Evolutionary conservation across 2,329 filamentous ascomycete species (phyloP), one percentile per base, ranked within the genome.

Genomic region (Ophioceras dolichostomum): DNA sequence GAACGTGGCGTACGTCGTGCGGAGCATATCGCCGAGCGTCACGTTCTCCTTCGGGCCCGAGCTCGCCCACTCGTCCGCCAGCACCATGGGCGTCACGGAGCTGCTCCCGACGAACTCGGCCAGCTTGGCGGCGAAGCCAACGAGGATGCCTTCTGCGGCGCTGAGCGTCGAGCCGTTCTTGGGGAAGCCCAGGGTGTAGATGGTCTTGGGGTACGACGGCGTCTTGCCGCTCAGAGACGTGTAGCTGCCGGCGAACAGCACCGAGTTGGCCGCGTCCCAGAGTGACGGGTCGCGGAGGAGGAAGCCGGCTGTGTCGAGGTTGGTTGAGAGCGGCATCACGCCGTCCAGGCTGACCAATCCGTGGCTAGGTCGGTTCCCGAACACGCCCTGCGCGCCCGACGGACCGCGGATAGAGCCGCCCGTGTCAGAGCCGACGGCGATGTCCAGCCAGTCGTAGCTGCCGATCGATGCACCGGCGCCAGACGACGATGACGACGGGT

Each of bases 301-400:
- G 36, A 68, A 58, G 0, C 64, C 65, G 0, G 61, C 51, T 0
- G 65, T 70, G 36, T 70, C 67, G 13, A 67, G 52, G 0, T 51
- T 49, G 0, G 59, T 50, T 0, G 55, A 57, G 1, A 70, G 45
- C 1, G 66, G 62, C 42, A 67, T 54, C 4, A 61, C 62, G 3
- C 56, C 45, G n/a, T 62, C 59, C 0, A 68, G 49, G 0, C 44
- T 45, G 4, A 67, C 58, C 4, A 63, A 48, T 0, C 51, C 58
- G 5, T 62, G 58, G 32, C 57, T 59, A 0, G 65, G 65, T 0
- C 65, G 52, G 41, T 65, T 64, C 0, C 63, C 67, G 26, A 63
- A 68, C 0, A 64, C 41, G 1, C 65, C 67, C 17, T 62, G 55
- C 1, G 56, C 39, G 2, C 20, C 32, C 4, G 39, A 30, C 5